Evolutionary conservation across 1,284 basidiomycete genomes (phyloP).

Genomic region (Dichomitus squalens): DNA sequence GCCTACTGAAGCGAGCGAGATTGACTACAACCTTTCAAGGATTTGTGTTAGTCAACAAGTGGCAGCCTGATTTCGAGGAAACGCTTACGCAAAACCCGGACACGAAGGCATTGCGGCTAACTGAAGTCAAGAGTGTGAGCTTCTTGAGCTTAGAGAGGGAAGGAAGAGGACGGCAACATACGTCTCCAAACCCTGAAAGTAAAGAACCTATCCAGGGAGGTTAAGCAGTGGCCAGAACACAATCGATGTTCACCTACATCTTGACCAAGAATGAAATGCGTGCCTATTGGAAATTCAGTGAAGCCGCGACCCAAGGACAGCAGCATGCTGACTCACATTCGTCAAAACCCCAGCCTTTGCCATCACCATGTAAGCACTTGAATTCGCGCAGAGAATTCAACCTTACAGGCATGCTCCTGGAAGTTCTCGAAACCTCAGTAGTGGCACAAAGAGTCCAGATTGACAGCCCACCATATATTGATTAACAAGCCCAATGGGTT

Average conservation of each 20-base stretch:
- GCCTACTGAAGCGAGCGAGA: background rate
- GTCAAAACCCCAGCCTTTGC: background rate
- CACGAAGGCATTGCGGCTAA: background rate
- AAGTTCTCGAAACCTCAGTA: background rate
- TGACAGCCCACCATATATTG: background rate
- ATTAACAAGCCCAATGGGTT: background rate
- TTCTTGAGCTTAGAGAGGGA: background rate
- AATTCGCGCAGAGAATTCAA: background rate
- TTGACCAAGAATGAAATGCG: background rate
- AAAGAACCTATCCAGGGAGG: background rate
- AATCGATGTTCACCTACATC: background rate
- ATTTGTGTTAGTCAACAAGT: background rate
- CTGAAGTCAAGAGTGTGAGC: background rate
- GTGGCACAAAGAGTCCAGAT: background rate
- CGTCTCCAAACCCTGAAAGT: background rate
- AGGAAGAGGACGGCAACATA: background rate
- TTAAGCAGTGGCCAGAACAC: background rate
- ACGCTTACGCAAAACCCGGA: background rate
- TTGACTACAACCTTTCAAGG: background rate
- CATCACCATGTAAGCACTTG: background rate
- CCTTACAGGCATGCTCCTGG: background rate
- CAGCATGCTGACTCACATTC: background rate
- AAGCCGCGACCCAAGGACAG: too few relatives aligned
- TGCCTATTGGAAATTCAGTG: background rate
- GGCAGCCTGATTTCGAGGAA: too few relatives aligned